Evolutionary conservation across 352 stramenopile genomes (phyloP), one percentile per base, ranked within the genome.

Genomic region (Pythium vanterpoolii): DNA sequence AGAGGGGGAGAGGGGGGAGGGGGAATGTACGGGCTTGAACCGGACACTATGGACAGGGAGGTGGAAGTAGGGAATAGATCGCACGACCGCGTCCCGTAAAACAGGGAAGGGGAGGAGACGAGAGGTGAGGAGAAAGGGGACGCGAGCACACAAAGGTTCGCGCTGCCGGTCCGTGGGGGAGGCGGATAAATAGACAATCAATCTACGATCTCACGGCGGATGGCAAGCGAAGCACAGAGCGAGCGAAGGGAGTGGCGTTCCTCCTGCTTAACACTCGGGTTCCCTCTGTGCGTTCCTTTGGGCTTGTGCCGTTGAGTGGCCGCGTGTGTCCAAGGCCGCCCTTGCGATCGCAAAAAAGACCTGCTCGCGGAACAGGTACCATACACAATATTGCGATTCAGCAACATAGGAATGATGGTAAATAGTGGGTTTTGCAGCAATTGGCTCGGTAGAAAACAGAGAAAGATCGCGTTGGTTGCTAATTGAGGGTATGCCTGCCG

Each of bases 391-490:
- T n/a, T 52, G 39, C 4, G 4, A 60, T 53, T 51, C 11, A 19
- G 54, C 43, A 61, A 61, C 43, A n/a, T 10, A 10, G 21, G 54
- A 61, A 52, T 61, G 54, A 45, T 61, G 54, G 43, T 54, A 33
- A 21, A 47, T 2, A 11, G 9, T 21, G n/a, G 30, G 48, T 43
- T 19, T 4, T 0, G 3, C 1, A 55, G 7, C 16, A 9, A 46
- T 34, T 31, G 8, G 23, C 42, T 48, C 5, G 43, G 9, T 13
- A 13, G 26, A 18, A 21, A 11, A 49, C 21, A 49, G 43, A 34
- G 43, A 49, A 56, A 34, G 48, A 42, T 36, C n/a, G 6, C 1
- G 31, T 26, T 14, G 9, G 54, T 61, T 61, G 42, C 54, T 6
- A 16, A 26, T 40, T 61, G 16, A 47, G 33, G 44, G 31, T n/a